Percentiles rank a stretch among this genome's conserved stretches.
These are phyloP conservation scores for Chrysoporthe cubensis DNA, from an alignment of 2,329 filamentous ascomycete genomes.

Conservation along the genomic window DNA sequence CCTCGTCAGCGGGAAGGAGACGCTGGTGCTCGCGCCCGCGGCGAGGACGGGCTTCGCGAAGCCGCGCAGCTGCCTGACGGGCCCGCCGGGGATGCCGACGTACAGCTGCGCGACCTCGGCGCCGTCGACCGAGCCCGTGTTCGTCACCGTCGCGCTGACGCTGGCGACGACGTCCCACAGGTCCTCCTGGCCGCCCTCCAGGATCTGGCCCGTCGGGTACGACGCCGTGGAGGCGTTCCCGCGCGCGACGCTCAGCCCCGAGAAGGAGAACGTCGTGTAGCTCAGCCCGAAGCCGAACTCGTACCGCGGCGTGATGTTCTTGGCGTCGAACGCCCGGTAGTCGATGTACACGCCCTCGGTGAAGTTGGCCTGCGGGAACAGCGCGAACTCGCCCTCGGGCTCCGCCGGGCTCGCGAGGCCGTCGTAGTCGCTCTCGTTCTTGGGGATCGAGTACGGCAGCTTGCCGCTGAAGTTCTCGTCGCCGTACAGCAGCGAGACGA, in stretches of 20 bases:
- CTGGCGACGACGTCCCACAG: slow-evolving; percentile 51
- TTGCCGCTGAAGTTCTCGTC: slow-evolving; percentile 59
- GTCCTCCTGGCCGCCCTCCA: slow-evolving; percentile 49
- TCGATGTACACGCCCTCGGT: slow-evolving; percentile 55
- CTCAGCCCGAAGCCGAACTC: slow-evolving; percentile 61
- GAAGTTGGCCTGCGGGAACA: slow-evolving; percentile 54
- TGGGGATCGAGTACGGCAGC: slow-evolving; percentile 64
- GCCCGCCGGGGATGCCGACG: slow-evolving; percentile 47
- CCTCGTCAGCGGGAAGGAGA: slow-evolving; percentile 57
- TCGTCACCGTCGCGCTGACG: slow-evolving; percentile 40
- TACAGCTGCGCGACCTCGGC: slow-evolving; percentile 51
- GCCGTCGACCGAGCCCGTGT: slow-evolving; percentile 40
- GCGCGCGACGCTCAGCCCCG: slow-evolving; percentile 42
- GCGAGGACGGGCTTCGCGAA: slow-evolving; percentile 60
- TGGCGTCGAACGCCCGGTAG: slow-evolving; percentile 58
- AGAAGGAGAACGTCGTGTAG: slow-evolving; percentile 58
- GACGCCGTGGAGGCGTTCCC: slow-evolving; percentile 34
- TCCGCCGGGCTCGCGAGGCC: slow-evolving; percentile 42
- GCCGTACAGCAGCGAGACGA: slow-evolving; percentile 62
- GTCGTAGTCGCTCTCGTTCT: slow-evolving; percentile 58
- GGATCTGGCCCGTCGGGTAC: slow-evolving; percentile 45
- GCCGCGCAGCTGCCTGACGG: slow-evolving; percentile 60
- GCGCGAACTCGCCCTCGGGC: slow-evolving; percentile 55
- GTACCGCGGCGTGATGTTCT: slow-evolving; percentile 52
- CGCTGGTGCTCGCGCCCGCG: slow-evolving; percentile 45